Conservation (phyloP, 768 basidiomycete genomes). For the Gelatoporia subvermispora region DNA sequence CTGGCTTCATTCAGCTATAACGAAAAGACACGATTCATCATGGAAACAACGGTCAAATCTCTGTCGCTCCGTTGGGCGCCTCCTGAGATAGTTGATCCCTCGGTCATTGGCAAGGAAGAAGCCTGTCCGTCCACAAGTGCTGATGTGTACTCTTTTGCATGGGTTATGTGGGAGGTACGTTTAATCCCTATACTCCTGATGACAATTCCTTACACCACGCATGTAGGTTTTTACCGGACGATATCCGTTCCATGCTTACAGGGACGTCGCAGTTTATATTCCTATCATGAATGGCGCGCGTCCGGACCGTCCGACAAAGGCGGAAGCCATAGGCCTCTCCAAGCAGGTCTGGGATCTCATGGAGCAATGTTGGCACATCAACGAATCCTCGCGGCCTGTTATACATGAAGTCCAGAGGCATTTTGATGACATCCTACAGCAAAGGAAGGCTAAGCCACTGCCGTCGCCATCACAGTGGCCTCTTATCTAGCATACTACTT, state of each 20-base stretch:
- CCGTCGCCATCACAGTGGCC: too few relatives aligned
- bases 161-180: slow-evolving; percentile 15
- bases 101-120: background rate
- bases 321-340: background rate
- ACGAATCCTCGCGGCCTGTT: background rate
- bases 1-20: slow-evolving; percentile 11
- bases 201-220: too few relatives aligned
- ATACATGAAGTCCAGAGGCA: background rate
- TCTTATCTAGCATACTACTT: too few relatives aligned
- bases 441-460: too few relatives aligned
- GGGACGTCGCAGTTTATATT: background rate
- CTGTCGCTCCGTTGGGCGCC: slow-evolving; percentile 16
- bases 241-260: background rate
- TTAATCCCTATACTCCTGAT: too few relatives aligned
- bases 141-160: slow-evolving; percentile 17
- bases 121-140: slow-evolving; percentile 4
- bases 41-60: background rate
- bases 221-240: slow-evolving; percentile 3
- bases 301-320: background rate
- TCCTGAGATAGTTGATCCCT: slow-evolving; percentile 13
- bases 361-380: slow-evolving; percentile 3
- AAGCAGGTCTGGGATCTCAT: slow-evolving; percentile 4
- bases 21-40: slow-evolving; percentile 1
- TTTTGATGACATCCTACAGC: too few relatives aligned
- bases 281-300: background rate